Conservation (phyloP, 371 early-diverging fungal genomes). For the Fennellomyces sp. region DNA sequence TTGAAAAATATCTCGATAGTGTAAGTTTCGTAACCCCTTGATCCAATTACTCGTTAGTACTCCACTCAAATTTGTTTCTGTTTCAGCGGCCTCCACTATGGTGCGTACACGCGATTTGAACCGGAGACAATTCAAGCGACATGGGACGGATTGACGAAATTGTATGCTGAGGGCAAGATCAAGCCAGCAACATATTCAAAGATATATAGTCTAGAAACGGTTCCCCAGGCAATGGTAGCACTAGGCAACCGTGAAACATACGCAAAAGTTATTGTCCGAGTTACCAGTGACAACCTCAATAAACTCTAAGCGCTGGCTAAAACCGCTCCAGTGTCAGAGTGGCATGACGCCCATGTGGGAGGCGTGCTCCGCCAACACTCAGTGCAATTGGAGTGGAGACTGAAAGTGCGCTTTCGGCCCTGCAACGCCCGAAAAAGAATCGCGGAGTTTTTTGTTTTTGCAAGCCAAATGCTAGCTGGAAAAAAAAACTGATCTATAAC, state of each 20-base stretch:
- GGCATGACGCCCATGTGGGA: background rate
- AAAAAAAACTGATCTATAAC: background rate
- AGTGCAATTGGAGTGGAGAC: background rate
- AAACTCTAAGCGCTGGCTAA: constrained; percentile 7
- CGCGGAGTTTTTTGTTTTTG: background rate
- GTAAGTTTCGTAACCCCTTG: constrained; percentile 23
- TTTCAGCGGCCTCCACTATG: constrained; percentile 59
- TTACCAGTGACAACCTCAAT: constrained; percentile 32
- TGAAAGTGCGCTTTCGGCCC: too few species aligned
- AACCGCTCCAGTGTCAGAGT: background rate
- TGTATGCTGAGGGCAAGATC: constrained; percentile 60
- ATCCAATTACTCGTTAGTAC: background rate
- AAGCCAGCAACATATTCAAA: constrained; percentile 71
- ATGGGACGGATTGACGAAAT: constrained; percentile 68
- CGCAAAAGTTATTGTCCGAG: constrained; percentile 74
- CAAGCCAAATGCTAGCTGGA: background rate
- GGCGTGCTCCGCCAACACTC: background rate
- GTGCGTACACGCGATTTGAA: constrained; percentile 67
- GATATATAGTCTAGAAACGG: constrained; percentile 67
- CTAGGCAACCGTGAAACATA: constrained; percentile 70
- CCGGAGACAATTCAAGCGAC: constrained; percentile 59
- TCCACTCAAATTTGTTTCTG: background rate
- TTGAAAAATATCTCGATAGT: constrained; percentile 78
- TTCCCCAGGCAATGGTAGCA: constrained; percentile 69
- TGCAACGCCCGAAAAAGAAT: background rate